These are phyloP conservation scores for Wickerhamomyces sp. DNA, from an alignment of 1,139 yeast species.

Conservation along the genomic window DNA sequence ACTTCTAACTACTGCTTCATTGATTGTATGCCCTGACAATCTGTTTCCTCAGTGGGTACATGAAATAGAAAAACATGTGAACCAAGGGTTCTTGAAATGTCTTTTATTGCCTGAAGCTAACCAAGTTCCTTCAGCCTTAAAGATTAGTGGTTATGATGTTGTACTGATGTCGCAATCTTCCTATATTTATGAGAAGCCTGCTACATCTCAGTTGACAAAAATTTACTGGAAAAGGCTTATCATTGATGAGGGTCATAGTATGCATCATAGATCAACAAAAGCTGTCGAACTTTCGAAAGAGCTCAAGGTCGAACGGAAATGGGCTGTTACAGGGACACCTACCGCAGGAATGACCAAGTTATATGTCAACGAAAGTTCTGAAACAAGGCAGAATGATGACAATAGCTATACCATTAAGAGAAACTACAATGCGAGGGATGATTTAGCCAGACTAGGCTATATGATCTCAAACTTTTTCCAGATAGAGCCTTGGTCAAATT, in stretches of 20 bases:
- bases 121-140: slow-evolving; percentile 27
- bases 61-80: slow-evolving; percentile 54
- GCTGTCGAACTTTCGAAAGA: slow-evolving; percentile 44
- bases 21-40: slow-evolving; percentile 63
- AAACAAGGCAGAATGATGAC: slow-evolving; percentile 4
- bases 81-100: slow-evolving; percentile 33
- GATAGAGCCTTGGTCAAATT: slow-evolving; percentile 53
- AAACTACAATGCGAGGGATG: slow-evolving; percentile 41
- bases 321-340: slow-evolving; percentile 78
- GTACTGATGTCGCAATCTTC: slow-evolving; percentile 46
- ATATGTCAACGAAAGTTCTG: slow-evolving; percentile 41
- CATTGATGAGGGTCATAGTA: slow-evolving; percentile 71
- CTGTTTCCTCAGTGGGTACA: slow-evolving; percentile 60
- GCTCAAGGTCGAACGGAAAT: slow-evolving; percentile 52
- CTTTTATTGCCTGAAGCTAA: slow-evolving; percentile 21
- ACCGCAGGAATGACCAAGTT: slow-evolving; percentile 62
- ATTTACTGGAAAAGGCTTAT: slow-evolving; percentile 65
- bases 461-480: slow-evolving; percentile 49
- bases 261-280: slow-evolving; percentile 45
- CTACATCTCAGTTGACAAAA: slow-evolving; percentile 31
- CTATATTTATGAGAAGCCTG: slow-evolving; percentile 34
- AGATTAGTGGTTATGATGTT: slow-evolving; percentile 42
- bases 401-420: slow-evolving; percentile 32
- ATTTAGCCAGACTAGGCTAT: slow-evolving; percentile 48
- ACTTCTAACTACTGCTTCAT: slow-evolving; percentile 46